A percentile compares a stretch with the other conserved stretches of the same genome.
Evolutionary conservation across 1,284 basidiomycete species (phyloP).

Genomic region (Lentinula novae-zelandiae): DNA sequence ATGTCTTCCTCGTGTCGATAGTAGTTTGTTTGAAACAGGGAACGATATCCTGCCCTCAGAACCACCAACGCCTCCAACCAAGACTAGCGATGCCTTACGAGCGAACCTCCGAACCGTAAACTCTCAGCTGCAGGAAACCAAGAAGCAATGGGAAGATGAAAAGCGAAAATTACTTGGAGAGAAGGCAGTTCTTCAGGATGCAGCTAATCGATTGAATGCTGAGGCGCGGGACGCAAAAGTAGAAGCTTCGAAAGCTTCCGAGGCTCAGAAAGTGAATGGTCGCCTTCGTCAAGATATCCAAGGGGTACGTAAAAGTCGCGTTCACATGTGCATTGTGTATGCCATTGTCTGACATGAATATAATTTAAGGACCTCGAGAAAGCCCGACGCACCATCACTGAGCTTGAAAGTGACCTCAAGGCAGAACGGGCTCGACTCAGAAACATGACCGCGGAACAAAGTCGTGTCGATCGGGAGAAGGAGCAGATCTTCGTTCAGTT

Average conservation of each 20-base stretch:
- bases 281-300: conserved; percentile 48
- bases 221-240: conserved; percentile 56
- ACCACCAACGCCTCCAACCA: conserved; percentile 61
- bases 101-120: conserved; percentile 57
- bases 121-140: conserved; percentile 56
- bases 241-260: conserved; percentile 47
- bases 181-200: conserved; percentile 66
- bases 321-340: neutral
- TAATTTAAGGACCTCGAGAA: conserved; percentile 59
- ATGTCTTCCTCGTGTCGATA: neutral
- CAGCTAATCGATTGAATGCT: conserved; percentile 57
- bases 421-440: conserved; percentile 63
- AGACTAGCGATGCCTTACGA: conserved; percentile 57
- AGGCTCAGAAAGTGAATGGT: conserved; percentile 46
- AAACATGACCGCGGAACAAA: conserved; percentile 59
- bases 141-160: conserved; percentile 65
- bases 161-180: conserved; percentile 58
- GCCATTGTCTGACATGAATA: neutral
- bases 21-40: conserved; percentile 51
- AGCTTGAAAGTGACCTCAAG: conserved; percentile 65
- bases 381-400: conserved; percentile 58
- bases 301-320: conserved; percentile 37
- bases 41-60: conserved; percentile 45
- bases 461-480: conserved; percentile 56
- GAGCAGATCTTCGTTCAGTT: conserved; percentile 58